phyloP scores from a whole-genome alignment of 768 basidiomycete species.

The Galerina marginata region DNA sequence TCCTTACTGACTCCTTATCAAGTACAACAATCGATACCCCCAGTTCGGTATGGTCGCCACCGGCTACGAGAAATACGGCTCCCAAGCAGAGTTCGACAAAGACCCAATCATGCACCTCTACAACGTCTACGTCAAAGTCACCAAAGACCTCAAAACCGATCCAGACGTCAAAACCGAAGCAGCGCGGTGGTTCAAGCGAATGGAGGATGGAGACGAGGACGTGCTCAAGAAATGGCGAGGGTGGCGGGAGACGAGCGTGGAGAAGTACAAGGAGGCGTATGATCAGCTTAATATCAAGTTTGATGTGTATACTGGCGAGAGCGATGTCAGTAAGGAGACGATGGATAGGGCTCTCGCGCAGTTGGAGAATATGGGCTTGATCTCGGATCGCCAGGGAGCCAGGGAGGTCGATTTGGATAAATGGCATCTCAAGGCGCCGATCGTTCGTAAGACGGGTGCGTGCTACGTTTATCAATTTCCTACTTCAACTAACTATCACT shows the following conservation, averaged over 20 bases:
- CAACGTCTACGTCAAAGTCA: conserved; percentile 94
- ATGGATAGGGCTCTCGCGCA: conserved; percentile 73
- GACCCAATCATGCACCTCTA: conserved; percentile 96
- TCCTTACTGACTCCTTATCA: not conserved
- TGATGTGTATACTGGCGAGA: conserved; percentile 92
- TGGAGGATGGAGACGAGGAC: conserved; percentile 91
- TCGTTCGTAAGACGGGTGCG: conserved; percentile 84
- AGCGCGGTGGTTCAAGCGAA: conserved; percentile 88
- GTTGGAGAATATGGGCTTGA: conserved; percentile 74
- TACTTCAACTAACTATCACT: not conserved
- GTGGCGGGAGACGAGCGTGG: conserved; percentile 91
- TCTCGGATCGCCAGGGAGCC: conserved; percentile 79
- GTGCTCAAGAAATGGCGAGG: conserved; percentile 88
- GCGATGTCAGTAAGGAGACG: conserved; percentile 72
- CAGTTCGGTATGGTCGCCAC: conserved; percentile 88
- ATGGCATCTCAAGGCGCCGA: conserved; percentile 88
- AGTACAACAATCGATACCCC: not conserved
- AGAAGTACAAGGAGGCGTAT: conserved; percentile 89
- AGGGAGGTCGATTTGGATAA: conserved; percentile 87
- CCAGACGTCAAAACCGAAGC: conserved; percentile 77
- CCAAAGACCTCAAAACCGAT: conserved; percentile 78
- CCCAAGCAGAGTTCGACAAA: conserved; percentile 77
- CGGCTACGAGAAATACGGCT: conserved; percentile 93
- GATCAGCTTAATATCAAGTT: conserved; percentile 88
- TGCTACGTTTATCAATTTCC: not conserved